Percentiles rank a stretch among this genome's conserved stretches.
Evolutionary conservation across 495 filamentous ascomycete species (phyloP).

Genomic region (Monascus purpureus): DNA sequence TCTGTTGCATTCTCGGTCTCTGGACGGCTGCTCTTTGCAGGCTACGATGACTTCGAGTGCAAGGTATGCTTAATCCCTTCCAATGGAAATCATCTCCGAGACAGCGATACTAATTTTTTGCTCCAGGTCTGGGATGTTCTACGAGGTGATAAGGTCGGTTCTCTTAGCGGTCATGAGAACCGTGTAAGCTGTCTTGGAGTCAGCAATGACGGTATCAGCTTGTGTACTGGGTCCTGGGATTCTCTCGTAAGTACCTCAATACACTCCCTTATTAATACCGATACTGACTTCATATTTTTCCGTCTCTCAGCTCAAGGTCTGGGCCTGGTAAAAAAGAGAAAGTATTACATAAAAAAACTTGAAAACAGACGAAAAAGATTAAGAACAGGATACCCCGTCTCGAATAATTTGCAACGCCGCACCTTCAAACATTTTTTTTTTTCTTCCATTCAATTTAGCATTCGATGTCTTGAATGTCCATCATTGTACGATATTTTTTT

Average conservation of each 20-base stretch:
- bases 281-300: conserved; percentile 6
- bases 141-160: conserved; percentile 92
- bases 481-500: conserved; percentile 35
- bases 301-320: conserved; percentile 61
- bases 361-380: too few species aligned
- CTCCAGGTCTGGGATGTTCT: conserved; percentile 91
- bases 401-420: conserved; percentile 30
- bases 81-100: background rate
- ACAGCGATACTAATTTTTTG: conserved; percentile 7
- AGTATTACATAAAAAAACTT: conserved; percentile 17
- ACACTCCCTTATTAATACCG: background rate
- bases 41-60: conserved; percentile 99
- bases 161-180: conserved; percentile 93
- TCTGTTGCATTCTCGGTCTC: conserved; percentile 98
- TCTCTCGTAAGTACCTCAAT: conserved; percentile 66
- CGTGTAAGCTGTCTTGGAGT: conserved; percentile 96
- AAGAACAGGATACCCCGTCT: conserved; percentile 34
- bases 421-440: conserved; percentile 12
- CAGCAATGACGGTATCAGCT: conserved; percentile 96
- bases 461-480: conserved; percentile 22
- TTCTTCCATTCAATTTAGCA: conserved; percentile 12
- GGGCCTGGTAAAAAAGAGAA: conserved; percentile 48
- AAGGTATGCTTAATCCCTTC: conserved; percentile 49
- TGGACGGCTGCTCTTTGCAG: conserved; percentile 86
- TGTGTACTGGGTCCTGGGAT: conserved; percentile 99